Conservation (phyloP, 345 rosid species). For the Eucalyptus caleyi region DNA sequence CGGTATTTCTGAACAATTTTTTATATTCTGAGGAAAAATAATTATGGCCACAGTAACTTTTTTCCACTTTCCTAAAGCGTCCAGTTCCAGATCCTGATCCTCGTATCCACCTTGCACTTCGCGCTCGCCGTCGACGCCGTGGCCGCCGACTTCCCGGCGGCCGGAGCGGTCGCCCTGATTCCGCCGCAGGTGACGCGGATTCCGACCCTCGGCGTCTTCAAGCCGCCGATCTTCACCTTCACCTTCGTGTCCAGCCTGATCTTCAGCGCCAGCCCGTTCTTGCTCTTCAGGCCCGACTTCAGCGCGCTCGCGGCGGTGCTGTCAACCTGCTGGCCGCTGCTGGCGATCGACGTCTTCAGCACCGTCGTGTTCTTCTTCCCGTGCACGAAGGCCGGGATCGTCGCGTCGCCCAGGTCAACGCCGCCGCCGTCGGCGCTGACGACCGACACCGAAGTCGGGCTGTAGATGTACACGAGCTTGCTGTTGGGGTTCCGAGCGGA, state of each 20-base stretch:
- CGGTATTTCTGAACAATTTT: not conserved
- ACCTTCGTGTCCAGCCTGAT: conserved; percentile 51
- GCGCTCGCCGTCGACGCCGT: conserved; percentile 39
- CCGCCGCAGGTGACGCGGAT: conserved; percentile 63
- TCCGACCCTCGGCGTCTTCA: conserved; percentile 46
- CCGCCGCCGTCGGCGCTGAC: conserved; percentile 13
- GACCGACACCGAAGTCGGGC: conserved; percentile 23
- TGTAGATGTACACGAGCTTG: conserved; percentile 50
- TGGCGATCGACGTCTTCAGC: conserved; percentile 33
- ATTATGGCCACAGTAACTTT: not conserved
- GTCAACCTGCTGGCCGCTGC: conserved; percentile 22
- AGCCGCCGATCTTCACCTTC: conserved; percentile 53
- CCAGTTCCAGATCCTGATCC: conserved; percentile 85
- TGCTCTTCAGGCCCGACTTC: conserved; percentile 40
- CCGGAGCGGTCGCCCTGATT: conserved; percentile 37
- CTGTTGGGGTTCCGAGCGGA: conserved; percentile 75
- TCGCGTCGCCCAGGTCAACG: conserved; percentile 47
- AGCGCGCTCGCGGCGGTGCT: conserved; percentile 31
- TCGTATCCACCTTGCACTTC: conserved; percentile 69
- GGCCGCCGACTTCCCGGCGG: conserved; percentile 39
- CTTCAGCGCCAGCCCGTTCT: conserved; percentile 42
- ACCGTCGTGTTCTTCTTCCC: conserved; percentile 62
- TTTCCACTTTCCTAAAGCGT: not conserved
- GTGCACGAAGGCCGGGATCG: conserved; percentile 46
- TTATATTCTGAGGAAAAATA: not conserved